phyloP scores from a whole-genome alignment of 108 stramenopile species.

The Schizochytrium sp. region DNA sequence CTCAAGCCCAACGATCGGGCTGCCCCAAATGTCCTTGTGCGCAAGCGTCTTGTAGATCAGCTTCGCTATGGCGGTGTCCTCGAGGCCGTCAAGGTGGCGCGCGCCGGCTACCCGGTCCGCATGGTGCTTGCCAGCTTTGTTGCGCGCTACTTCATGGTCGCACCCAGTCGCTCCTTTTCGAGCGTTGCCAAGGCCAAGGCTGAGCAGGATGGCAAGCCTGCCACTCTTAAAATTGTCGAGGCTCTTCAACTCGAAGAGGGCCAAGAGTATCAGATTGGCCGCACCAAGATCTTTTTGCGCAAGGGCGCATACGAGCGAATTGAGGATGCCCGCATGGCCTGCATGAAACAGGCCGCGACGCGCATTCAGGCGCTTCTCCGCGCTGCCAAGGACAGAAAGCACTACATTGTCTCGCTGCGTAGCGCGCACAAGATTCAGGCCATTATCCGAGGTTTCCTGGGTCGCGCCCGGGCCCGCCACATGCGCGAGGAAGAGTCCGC shows the following conservation, averaged over 20 bases:
- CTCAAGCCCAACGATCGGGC: conserved; percentile 91
- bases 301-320: conserved; percentile 81
- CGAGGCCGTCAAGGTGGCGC: conserved; percentile 97
- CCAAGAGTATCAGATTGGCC: conserved; percentile 63
- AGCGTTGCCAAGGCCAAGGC: not conserved
- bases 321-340: conserved; percentile 69
- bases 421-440: conserved; percentile 60
- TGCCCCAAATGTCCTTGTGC: conserved; percentile 60
- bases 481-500: conserved; percentile 68
- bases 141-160: conserved; percentile 56
- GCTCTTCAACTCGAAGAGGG: not conserved
- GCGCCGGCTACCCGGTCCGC: conserved; percentile 97
- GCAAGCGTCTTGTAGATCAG: conserved; percentile 80
- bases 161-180: not conserved
- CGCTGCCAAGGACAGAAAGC: conserved; percentile 55
- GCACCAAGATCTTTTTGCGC: conserved; percentile 83
- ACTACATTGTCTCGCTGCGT: conserved; percentile 52
- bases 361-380: conserved; percentile 74
- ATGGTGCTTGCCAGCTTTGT: conserved; percentile 75
- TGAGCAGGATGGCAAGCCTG: not conserved
- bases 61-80: conserved; percentile 95
- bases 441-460: conserved; percentile 62
- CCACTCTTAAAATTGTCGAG: not conserved
- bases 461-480: not conserved
- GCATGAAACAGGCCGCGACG: conserved; percentile 60